Conservation (phyloP, 2,329 filamentous ascomycete species). For the Aspergillus arachidicola region DNA sequence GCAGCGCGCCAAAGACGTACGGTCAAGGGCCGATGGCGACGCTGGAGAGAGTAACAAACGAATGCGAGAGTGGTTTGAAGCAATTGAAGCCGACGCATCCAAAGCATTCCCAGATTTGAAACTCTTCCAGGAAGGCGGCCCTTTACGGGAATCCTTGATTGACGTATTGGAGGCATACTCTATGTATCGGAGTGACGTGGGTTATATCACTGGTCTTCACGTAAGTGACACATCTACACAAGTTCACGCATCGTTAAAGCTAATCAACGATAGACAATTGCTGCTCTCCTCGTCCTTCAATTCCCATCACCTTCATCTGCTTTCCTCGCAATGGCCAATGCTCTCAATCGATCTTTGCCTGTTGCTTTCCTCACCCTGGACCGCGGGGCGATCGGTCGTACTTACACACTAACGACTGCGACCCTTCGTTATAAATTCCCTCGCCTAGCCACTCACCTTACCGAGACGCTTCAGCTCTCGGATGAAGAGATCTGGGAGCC, state of each 20-base stretch:
- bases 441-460: conserved; percentile 56
- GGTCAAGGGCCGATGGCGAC: conserved; percentile 46
- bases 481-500: conserved; percentile 54
- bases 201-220: conserved; percentile 62
- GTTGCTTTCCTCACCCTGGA: conserved; percentile 64
- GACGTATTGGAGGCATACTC: conserved; percentile 65
- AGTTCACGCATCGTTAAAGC: neutral
- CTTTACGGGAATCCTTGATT: conserved; percentile 57
- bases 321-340: conserved; percentile 63
- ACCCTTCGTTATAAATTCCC: conserved; percentile 62
- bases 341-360: conserved; percentile 62
- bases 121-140: conserved; percentile 58
- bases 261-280: conserved; percentile 47
- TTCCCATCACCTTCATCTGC: conserved; percentile 55
- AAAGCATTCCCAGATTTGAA: conserved; percentile 60
- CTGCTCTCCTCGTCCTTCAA: conserved; percentile 61
- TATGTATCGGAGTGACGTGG: conserved; percentile 65
- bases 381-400: conserved; percentile 56
- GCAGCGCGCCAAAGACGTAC: conserved; percentile 55
- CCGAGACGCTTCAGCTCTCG: conserved; percentile 41
- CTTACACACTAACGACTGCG: conserved; percentile 58
- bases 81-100: conserved; percentile 57
- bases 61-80: conserved; percentile 55
- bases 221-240: conserved; percentile 33
- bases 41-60: conserved; percentile 46